These are phyloP conservation scores for Hygrophorus pudorinus DNA, from an alignment of 768 basidiomycete species.

Conservation along the genomic window DNA sequence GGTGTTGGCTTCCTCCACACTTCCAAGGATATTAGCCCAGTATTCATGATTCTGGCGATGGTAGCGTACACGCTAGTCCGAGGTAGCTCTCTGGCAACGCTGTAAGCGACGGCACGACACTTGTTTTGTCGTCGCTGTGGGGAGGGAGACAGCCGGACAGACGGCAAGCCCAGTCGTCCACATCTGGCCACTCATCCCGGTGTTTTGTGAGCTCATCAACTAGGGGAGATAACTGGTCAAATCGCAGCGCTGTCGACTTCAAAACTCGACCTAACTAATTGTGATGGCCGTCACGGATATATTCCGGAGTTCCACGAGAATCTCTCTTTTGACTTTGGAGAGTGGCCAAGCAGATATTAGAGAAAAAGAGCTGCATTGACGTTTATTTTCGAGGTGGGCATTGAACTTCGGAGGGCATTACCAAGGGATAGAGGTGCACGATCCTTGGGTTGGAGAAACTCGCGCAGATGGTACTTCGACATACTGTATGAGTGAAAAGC, in stretches of 20 bases:
- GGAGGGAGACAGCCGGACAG: background rate
- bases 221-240: background rate
- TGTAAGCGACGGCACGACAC: background rate
- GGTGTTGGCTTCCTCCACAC: conserved; percentile 3
- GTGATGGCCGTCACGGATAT: background rate
- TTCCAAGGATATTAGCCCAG: background rate
- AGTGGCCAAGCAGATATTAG: background rate
- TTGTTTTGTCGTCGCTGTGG: background rate
- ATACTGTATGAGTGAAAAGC: too few species aligned
- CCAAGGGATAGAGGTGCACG: background rate
- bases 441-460: background rate
- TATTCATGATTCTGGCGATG: background rate
- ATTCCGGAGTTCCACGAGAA: background rate
- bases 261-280: too few species aligned
- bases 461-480: background rate
- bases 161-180: conserved; percentile 1
- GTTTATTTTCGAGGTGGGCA: background rate
- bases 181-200: background rate
- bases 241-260: background rate
- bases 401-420: background rate
- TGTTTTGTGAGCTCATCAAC: background rate
- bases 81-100: background rate
- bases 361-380: background rate
- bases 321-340: background rate
- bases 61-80: background rate